A percentile compares a stretch with the other conserved stretches of the same genome.
Conservation (phyloP, 139 green algal genomes). For the Haematococcus lacustris region DNA sequence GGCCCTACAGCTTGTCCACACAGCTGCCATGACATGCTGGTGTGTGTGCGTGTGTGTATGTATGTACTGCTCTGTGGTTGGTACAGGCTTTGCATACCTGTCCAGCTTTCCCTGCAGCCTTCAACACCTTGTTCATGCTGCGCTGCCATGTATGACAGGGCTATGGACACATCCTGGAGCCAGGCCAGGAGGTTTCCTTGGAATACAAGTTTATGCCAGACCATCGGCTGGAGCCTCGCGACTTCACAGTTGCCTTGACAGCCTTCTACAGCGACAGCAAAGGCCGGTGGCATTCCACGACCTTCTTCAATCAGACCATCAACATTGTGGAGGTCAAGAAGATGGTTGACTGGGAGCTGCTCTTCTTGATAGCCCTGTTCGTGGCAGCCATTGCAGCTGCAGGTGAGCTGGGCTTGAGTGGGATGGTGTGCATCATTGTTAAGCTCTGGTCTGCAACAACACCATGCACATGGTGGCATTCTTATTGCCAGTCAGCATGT, state of each 20-base stretch:
- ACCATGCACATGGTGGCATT: neutral
- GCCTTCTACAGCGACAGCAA: slow-evolving; percentile 37
- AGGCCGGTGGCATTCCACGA: slow-evolving; percentile 30
- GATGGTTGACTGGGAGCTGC: slow-evolving; percentile 55
- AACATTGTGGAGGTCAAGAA: slow-evolving; percentile 48
- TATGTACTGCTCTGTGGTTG: too few relatives aligned
- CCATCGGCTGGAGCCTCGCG: slow-evolving; percentile 29
- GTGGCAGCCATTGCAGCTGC: slow-evolving; percentile 19
- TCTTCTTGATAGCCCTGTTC: slow-evolving; percentile 51
- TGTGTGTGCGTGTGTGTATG: too few relatives aligned
- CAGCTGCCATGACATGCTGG: too few relatives aligned
- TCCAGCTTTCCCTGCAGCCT: too few relatives aligned
- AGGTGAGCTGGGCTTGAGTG: too few relatives aligned
- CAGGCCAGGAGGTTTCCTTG: slow-evolving; percentile 50
- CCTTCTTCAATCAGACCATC: slow-evolving; percentile 72
- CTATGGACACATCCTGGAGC: slow-evolving; percentile 34
- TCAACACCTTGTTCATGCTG: too few relatives aligned
- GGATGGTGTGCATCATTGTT: neutral
- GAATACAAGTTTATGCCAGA: slow-evolving; percentile 60
- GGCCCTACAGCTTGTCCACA: too few relatives aligned
- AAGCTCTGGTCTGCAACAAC: neutral
- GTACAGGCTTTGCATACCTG: too few relatives aligned
- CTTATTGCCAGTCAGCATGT: too few relatives aligned
- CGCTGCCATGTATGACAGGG: too few relatives aligned
- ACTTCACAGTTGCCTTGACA: slow-evolving; percentile 44